These are phyloP conservation scores for Endogone sp. DNA, from an alignment of 192 early-diverging fungal genomes.

Conservation along the genomic window DNA sequence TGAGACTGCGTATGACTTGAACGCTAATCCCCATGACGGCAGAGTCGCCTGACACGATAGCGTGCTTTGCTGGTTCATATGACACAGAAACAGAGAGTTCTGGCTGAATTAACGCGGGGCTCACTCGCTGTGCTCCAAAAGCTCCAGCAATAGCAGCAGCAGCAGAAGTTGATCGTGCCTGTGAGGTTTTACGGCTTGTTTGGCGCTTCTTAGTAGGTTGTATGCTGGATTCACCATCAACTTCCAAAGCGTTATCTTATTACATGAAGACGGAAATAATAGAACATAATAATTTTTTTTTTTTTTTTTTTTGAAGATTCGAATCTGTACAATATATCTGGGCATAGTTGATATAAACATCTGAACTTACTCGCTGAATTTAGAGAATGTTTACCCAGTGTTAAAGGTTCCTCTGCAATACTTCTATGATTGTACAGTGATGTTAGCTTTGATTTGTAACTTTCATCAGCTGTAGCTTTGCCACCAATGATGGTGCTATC, in stretches of 20 bases:
- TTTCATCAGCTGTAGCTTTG: background rate
- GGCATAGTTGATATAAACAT: too few relatives aligned
- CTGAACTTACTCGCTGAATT: background rate
- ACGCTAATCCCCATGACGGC: background rate
- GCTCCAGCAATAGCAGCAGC: background rate
- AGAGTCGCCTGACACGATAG: background rate
- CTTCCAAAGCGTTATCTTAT: background rate
- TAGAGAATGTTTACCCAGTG: background rate
- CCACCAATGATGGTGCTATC: background rate
- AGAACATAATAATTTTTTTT: too few relatives aligned
- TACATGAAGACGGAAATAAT: background rate
- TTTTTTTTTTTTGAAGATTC: too few relatives aligned
- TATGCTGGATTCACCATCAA: background rate
- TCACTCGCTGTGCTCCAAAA: background rate
- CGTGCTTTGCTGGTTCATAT: background rate
- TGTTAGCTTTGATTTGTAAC: background rate
- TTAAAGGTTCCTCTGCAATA: background rate
- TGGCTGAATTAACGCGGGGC: background rate
- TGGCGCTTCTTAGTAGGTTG: background rate
- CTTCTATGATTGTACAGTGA: background rate
- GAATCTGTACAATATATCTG: too few relatives aligned
- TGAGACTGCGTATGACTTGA: background rate
- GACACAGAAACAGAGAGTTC: background rate
- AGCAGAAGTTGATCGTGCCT: background rate
- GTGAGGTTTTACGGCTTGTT: background rate